Evolutionary conservation across 805 yeast species (phyloP).

Genomic region (Candida yuanshanica): DNA sequence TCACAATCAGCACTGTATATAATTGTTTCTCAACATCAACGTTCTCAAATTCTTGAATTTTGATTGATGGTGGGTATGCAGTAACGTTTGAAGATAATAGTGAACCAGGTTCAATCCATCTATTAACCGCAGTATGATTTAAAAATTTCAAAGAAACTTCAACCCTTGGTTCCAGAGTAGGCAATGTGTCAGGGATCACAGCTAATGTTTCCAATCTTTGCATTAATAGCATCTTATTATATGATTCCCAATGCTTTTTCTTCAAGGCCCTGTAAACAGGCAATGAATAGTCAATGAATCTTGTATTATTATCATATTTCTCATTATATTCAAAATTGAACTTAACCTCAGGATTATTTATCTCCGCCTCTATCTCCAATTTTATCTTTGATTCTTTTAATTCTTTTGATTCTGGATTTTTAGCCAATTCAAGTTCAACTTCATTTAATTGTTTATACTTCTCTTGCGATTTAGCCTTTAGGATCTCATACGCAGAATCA

Average conservation of each 20-base stretch:
- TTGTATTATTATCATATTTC: constrained; percentile 33
- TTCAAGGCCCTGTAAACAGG: constrained; percentile 78
- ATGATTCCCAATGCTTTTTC: constrained; percentile 63
- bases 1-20: constrained; percentile 77
- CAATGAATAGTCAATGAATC: constrained; percentile 54
- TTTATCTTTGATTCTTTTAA: constrained; percentile 21
- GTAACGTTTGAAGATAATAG: constrained; percentile 70
- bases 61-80: constrained; percentile 67
- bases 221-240: constrained; percentile 74
- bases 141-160: constrained; percentile 74
- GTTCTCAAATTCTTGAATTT: constrained; percentile 65
- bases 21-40: constrained; percentile 37
- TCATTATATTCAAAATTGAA: constrained; percentile 51
- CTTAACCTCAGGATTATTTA: constrained; percentile 77
- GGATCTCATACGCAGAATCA: constrained; percentile 55
- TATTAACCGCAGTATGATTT: constrained; percentile 54
- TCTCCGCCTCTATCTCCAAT: constrained; percentile 57
- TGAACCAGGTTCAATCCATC: constrained; percentile 77
- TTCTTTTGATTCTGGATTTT: constrained; percentile 15
- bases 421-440: constrained; percentile 25
- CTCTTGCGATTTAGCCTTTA: constrained; percentile 44
- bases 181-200: constrained; percentile 90
- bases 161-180: constrained; percentile 77
- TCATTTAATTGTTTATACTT: constrained; percentile 35
- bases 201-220: constrained; percentile 83